Percentiles rank a stretch among this genome's conserved stretches.
These are phyloP conservation scores for Pharnaceum exiguum DNA, from an alignment of 148 eudicot genomes.

Conservation along the genomic window DNA sequence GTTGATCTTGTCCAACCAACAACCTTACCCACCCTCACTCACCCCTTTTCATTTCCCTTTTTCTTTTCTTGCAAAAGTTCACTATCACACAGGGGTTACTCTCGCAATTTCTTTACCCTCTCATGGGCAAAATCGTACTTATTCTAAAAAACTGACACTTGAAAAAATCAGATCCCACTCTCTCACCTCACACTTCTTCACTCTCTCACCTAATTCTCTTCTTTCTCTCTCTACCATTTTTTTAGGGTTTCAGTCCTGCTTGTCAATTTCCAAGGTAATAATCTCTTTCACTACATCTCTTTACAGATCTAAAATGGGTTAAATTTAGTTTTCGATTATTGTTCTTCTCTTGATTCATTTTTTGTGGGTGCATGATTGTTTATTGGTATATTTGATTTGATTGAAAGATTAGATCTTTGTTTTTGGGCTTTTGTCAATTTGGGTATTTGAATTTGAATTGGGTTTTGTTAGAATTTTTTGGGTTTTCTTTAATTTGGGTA, in stretches of 20 bases:
- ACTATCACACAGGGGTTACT: background rate
- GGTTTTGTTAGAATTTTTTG: too few relatives aligned
- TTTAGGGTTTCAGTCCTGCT: background rate
- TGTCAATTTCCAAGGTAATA: background rate
- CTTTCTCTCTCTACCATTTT: background rate
- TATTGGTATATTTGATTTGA: too few relatives aligned
- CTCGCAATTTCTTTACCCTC: background rate
- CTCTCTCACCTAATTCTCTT: background rate
- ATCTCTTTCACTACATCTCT: background rate
- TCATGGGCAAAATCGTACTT: too few relatives aligned
- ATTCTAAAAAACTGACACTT: too few relatives aligned
- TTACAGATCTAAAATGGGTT: background rate
- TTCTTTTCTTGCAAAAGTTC: background rate
- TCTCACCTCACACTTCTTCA: background rate
- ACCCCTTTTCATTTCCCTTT: too few relatives aligned
- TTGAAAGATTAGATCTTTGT: too few relatives aligned
- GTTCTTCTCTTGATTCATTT: background rate
- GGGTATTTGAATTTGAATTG: too few relatives aligned
- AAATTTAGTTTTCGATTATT: background rate
- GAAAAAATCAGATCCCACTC: too few relatives aligned
- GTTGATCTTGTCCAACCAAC: background rate
- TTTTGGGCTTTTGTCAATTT: too few relatives aligned
- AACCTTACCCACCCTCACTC: background rate
- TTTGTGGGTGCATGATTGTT: slow-evolving; percentile 3
- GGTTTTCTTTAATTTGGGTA: too few relatives aligned